phyloP scores from a whole-genome alignment of 2,329 filamentous ascomycete species.

The Aspergillus fischeri region DNA sequence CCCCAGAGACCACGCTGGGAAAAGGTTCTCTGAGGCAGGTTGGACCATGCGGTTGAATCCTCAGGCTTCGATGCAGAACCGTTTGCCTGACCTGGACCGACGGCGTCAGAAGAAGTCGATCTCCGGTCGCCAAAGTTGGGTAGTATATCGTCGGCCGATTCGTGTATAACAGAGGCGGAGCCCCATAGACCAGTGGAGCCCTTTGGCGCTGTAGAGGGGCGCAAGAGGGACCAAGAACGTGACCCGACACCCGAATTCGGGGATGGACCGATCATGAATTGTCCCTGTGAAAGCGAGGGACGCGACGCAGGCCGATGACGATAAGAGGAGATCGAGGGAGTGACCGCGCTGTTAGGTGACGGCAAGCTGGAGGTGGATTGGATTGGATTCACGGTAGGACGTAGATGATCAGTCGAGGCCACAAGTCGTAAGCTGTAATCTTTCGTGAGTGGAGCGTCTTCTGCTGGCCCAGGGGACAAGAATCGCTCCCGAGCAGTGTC shows the following conservation, averaged over 20 bases:
- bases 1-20: conserved; percentile 39
- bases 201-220: conserved; percentile 20
- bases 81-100: neutral
- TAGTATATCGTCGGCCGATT: conserved; percentile 30
- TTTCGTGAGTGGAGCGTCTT: conserved; percentile 40
- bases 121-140: conserved; percentile 33
- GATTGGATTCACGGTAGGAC: conserved; percentile 38
- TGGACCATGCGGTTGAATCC: conserved; percentile 10
- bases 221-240: conserved; percentile 21
- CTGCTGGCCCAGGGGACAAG: conserved; percentile 5
- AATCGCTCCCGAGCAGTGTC: neutral
- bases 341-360: conserved; percentile 18
- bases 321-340: conserved; percentile 26
- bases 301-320: conserved; percentile 31
- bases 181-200: conserved; percentile 34
- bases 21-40: conserved; percentile 25
- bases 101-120: conserved; percentile 11
- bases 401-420: conserved; percentile 59
- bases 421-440: conserved; percentile 57
- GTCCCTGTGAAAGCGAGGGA: conserved; percentile 22
- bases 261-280: conserved; percentile 23
- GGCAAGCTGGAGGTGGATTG: conserved; percentile 24
- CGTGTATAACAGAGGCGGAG: conserved; percentile 20
- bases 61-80: neutral
- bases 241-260: conserved; percentile 11